Percentiles rank a stretch among this genome's conserved stretches.
Conservation (phyloP, 2,329 filamentous ascomycete genomes). For the Chrysoporthe austroafricana region DNA sequence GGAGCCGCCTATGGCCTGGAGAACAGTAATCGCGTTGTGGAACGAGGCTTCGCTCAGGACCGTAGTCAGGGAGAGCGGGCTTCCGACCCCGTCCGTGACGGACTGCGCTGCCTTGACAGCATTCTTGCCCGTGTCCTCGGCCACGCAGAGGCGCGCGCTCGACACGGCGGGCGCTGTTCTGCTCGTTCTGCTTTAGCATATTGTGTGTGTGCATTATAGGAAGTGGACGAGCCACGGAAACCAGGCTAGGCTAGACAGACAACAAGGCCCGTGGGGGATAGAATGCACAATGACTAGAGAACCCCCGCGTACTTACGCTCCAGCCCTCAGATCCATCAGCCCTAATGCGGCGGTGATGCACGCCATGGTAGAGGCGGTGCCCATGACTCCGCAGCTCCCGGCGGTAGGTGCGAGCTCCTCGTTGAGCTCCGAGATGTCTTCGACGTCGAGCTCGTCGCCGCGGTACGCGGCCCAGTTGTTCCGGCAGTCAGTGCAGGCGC, state of each 20-base stretch:
- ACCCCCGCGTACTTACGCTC: constrained; percentile 36
- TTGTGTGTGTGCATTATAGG: not conserved
- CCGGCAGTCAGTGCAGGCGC: constrained; percentile 75
- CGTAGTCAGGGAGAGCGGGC: constrained; percentile 62
- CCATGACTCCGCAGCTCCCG: constrained; percentile 90
- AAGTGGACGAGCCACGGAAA: not conserved
- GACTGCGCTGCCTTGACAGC: constrained; percentile 65
- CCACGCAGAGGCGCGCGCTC: constrained; percentile 79
- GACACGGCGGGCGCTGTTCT: constrained; percentile 75
- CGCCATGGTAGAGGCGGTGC: constrained; percentile 88
- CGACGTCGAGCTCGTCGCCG: constrained; percentile 68
- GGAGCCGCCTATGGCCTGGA: constrained; percentile 82
- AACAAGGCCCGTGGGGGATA: too few relatives aligned
- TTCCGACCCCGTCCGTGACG: constrained; percentile 52
- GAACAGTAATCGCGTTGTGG: constrained; percentile 83
- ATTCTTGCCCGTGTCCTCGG: constrained; percentile 70
- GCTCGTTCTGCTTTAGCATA: not conserved
- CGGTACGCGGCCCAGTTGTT: constrained; percentile 74
- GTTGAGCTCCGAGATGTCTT: constrained; percentile 72
- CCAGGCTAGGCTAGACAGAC: too few relatives aligned
- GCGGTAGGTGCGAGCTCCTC: constrained; percentile 74
- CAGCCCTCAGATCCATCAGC: constrained; percentile 71
- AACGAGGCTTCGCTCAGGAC: constrained; percentile 73
- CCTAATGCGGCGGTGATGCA: constrained; percentile 82
- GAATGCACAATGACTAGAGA: not conserved